A percentile compares a stretch with the other conserved stretches of the same genome.
These are phyloP conservation scores for Bipolaris oryzae DNA, from an alignment of 2,329 filamentous ascomycete species.

Conservation along the genomic window DNA sequence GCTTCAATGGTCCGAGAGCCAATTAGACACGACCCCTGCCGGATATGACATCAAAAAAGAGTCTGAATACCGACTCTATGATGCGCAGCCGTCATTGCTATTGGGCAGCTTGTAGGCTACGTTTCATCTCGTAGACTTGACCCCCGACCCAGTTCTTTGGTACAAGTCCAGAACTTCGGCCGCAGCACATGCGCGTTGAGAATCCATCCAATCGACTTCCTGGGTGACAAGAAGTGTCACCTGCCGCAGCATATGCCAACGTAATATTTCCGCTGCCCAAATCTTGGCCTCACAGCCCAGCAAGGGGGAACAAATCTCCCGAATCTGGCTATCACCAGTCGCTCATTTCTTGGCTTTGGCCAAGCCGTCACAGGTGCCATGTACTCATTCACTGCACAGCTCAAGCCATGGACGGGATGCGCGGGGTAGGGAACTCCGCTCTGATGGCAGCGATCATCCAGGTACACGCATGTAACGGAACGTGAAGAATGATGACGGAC, in stretches of 20 bases:
- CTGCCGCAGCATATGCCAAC: not conserved
- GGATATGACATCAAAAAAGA: not conserved
- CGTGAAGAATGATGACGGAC: not conserved
- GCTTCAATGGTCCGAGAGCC: not conserved
- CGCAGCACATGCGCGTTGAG: not conserved
- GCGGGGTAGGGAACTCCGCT: not conserved
- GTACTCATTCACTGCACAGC: not conserved
- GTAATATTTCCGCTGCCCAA: not conserved
- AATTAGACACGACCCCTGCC: not conserved
- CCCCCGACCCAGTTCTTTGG: not conserved
- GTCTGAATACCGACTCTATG: not conserved
- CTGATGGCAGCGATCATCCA: too few species aligned
- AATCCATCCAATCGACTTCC: not conserved
- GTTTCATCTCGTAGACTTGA: not conserved
- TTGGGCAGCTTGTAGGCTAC: not conserved
- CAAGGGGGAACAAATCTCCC: not conserved
- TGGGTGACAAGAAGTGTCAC: not conserved
- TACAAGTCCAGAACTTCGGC: not conserved
- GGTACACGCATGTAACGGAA: not conserved
- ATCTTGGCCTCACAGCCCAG: not conserved
- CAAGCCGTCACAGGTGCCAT: conserved; percentile 2
- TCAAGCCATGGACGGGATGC: not conserved
- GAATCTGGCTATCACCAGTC: not conserved
- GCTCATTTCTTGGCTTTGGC: not conserved
- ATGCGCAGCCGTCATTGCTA: not conserved